Percentiles rank a stretch among this genome's conserved stretches.
Evolutionary conservation across 192 early-diverging fungal genomes (phyloP).

Genomic region (Spizellomyces sp.): DNA sequence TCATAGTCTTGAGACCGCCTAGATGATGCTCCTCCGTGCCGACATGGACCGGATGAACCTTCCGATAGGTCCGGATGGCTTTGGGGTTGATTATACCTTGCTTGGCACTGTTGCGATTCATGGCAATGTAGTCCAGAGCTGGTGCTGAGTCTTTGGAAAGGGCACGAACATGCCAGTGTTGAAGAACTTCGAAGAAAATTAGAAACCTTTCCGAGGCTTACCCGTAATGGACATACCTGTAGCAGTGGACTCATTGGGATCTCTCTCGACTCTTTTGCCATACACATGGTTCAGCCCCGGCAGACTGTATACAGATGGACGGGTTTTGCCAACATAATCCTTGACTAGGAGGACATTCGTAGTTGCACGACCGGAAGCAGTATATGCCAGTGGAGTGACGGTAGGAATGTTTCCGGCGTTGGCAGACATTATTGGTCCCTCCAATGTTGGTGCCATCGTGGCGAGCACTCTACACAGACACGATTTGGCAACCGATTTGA

Average conservation of each 20-base stretch:
- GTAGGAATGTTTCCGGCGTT: slow-evolving; percentile 26
- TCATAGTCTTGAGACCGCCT: slow-evolving; percentile 16
- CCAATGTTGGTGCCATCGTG: background rate
- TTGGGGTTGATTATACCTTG: slow-evolving; percentile 48
- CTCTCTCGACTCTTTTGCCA: slow-evolving; percentile 49
- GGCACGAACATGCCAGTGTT: slow-evolving; percentile 55
- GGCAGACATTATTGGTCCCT: slow-evolving; percentile 16
- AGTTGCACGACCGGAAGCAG: slow-evolving; percentile 23
- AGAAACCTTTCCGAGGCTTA: too few species aligned
- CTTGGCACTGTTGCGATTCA: slow-evolving; percentile 56
- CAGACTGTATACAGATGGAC: slow-evolving; percentile 54
- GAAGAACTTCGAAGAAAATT: slow-evolving; percentile 39
- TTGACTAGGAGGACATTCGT: slow-evolving; percentile 53
- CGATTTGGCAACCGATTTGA: too few species aligned
- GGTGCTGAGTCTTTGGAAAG: slow-evolving; percentile 42
- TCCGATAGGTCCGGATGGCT: slow-evolving; percentile 47
- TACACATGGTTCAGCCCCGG: slow-evolving; percentile 52
- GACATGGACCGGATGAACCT: slow-evolving; percentile 52
- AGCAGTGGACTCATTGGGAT: slow-evolving; percentile 47
- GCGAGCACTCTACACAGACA: too few species aligned
- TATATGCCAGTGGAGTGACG: slow-evolving; percentile 23
- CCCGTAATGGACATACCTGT: slow-evolving; percentile 32
- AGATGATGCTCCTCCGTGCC: slow-evolving; percentile 33
- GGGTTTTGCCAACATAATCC: slow-evolving; percentile 48
- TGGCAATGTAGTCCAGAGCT: slow-evolving; percentile 60